A percentile compares a stretch with the other conserved stretches of the same genome.
phyloP scores from a whole-genome alignment of 768 basidiomycete species.

The Boletus pseudo-olivaceus region DNA sequence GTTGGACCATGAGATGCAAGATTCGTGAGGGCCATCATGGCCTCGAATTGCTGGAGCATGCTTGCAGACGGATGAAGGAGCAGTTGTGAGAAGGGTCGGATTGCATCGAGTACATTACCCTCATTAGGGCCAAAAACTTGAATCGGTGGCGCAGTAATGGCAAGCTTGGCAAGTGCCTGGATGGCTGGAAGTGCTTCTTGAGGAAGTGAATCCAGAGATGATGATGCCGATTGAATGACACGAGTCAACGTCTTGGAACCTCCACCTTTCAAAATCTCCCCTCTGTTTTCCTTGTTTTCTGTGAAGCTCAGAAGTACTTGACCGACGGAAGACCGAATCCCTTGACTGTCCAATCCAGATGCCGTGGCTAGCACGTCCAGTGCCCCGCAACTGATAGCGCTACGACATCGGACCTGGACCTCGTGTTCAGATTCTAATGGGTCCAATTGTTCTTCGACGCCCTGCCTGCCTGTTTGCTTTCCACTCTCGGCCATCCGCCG shows the following conservation, averaged over 20 bases:
- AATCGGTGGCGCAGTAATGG: constrained; percentile 87
- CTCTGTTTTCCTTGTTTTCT: constrained; percentile 75
- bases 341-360: constrained; percentile 57
- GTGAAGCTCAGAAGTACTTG: constrained; percentile 67
- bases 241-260: constrained; percentile 64
- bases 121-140: constrained; percentile 88
- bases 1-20: constrained; percentile 74
- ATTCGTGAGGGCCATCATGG: constrained; percentile 95
- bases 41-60: constrained; percentile 86
- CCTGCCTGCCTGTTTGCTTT: constrained; percentile 32
- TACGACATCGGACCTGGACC: constrained; percentile 59
- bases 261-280: constrained; percentile 72
- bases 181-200: constrained; percentile 50
- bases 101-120: constrained; percentile 73
- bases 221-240: constrained; percentile 52
- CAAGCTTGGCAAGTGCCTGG: constrained; percentile 89
- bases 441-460: constrained; percentile 28
- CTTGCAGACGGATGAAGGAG: constrained; percentile 65
- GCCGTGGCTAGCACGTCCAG: constrained; percentile 61
- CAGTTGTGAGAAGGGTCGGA: constrained; percentile 74
- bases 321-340: constrained; percentile 56
- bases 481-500: constrained; percentile 63
- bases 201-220: constrained; percentile 25
- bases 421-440: constrained; percentile 61
- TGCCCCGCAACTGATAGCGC: constrained; percentile 58